Evolutionary conservation across 1,284 basidiomycete genomes (phyloP).

Genomic region (Puccinia novopanici): DNA sequence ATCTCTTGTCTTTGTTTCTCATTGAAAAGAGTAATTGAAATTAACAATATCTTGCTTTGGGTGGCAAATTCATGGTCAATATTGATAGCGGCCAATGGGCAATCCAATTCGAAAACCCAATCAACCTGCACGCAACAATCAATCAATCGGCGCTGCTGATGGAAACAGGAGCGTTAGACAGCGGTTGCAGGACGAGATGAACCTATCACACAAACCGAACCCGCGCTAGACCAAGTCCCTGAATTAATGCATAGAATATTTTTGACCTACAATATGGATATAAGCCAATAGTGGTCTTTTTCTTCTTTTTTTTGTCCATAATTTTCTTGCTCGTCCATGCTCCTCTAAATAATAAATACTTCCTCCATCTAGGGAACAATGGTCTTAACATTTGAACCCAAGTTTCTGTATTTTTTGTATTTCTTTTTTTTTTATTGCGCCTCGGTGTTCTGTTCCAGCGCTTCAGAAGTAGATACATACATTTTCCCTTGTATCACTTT

Average conservation of each 20-base stretch:
- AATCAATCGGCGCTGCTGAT: background rate
- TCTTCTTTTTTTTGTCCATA: background rate
- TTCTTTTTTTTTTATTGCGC: no score
- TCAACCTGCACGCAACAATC: background rate
- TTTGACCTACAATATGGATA: background rate
- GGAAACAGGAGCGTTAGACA: conserved; percentile 20
- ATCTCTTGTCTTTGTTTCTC: background rate
- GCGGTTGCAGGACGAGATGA: conserved; percentile 28
- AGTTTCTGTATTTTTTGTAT: no score
- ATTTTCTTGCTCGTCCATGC: no score
- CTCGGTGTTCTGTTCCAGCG: no score
- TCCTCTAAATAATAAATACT: no score
- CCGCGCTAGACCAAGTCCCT: background rate
- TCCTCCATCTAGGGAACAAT: no score
- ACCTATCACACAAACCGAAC: background rate
- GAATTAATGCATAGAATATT: no score
- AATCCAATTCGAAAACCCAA: conserved; percentile 22
- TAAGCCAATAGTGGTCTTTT: background rate
- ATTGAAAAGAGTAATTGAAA: background rate
- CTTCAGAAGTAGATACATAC: no score
- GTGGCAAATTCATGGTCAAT: no score
- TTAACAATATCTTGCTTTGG: background rate
- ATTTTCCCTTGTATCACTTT: no score
- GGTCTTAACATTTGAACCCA: no score
- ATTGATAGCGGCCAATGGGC: background rate